Percentiles rank a stretch among this genome's conserved stretches.
phyloP scores from a whole-genome alignment of 805 yeast species.

The Candida rishiriensis region DNA sequence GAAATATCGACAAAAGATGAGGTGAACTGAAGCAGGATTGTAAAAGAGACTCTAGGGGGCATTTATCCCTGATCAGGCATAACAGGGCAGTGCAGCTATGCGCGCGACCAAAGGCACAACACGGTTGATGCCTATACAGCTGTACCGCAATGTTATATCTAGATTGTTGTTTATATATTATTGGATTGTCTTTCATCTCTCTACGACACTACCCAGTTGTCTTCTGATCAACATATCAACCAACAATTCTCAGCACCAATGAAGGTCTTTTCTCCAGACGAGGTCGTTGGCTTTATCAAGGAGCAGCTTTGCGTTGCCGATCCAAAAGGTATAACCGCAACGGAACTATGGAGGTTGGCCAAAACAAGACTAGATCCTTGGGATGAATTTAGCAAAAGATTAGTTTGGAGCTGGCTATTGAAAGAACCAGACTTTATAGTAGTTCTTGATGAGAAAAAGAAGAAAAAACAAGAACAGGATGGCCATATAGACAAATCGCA shows the following conservation, averaged over 20 bases:
- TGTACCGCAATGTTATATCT: too few species aligned
- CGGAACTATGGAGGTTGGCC: constrained; percentile 31
- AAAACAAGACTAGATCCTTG: constrained; percentile 12
- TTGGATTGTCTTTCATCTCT: too few species aligned
- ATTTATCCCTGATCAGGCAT: too few species aligned
- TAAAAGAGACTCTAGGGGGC: too few species aligned
- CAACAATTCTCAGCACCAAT: too few species aligned
- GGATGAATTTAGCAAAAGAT: constrained; percentile 29
- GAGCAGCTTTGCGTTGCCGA: constrained; percentile 34
- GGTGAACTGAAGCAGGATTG: too few species aligned
- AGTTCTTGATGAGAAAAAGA: not conserved
- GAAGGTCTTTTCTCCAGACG: constrained; percentile 24
- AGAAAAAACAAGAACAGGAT: constrained; percentile 7
- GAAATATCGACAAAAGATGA: too few species aligned
- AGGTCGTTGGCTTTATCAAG: constrained; percentile 28
- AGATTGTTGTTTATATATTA: too few species aligned
- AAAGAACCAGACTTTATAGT: constrained; percentile 24
- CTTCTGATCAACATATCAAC: too few species aligned
- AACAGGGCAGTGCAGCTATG: too few species aligned
- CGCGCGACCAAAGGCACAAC: not conserved
- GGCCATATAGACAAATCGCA: constrained; percentile 7
- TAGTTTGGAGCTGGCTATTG: constrained; percentile 36
- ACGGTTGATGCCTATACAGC: not conserved
- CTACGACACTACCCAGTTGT: too few species aligned
- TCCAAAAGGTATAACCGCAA: constrained; percentile 28